These are phyloP conservation scores for Spinellus fusiger DNA, from an alignment of 192 early-diverging fungal species.

Conservation along the genomic window DNA sequence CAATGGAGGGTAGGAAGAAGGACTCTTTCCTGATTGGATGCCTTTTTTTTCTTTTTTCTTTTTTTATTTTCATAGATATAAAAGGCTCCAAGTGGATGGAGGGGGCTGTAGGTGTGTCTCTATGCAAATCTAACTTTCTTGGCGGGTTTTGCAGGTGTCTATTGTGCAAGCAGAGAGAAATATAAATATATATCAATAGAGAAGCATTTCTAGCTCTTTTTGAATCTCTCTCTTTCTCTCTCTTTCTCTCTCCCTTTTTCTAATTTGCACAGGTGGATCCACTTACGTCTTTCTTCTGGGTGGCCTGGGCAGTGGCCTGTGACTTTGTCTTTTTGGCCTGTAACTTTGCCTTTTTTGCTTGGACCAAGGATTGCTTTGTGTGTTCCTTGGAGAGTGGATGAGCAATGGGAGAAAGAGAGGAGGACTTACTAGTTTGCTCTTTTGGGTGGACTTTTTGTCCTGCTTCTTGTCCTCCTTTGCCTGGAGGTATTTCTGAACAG, in stretches of 20 bases:
- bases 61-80: no score
- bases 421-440: background rate
- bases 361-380: background rate
- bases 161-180: background rate
- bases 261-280: no score
- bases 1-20: no score
- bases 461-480: background rate
- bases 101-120: background rate
- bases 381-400: background rate
- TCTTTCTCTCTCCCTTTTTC: no score
- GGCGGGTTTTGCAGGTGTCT: background rate
- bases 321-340: background rate
- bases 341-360: background rate
- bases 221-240: no score
- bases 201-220: no score
- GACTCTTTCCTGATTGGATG: no score
- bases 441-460: background rate
- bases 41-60: no score
- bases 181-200: background rate
- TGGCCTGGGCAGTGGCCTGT: background rate
- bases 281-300: background rate
- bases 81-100: background rate
- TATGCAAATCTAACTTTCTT: background rate
- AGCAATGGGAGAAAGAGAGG: background rate
- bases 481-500: background rate